Evolutionary conservation across 1,284 basidiomycete genomes (phyloP).

Genomic region (Irpex lacteus): DNA sequence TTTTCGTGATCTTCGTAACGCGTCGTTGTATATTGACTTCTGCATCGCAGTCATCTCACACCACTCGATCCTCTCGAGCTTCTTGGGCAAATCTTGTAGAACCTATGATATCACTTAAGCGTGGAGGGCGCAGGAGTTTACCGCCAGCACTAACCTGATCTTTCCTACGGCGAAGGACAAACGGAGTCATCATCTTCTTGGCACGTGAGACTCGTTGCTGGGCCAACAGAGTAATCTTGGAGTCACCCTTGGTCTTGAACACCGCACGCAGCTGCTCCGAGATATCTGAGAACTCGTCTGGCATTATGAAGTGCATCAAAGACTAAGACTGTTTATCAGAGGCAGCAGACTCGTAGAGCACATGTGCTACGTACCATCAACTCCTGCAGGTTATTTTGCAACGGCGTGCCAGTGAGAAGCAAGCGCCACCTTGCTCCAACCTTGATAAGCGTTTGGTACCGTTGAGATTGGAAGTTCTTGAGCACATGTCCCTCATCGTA

Average conservation of each 20-base stretch:
- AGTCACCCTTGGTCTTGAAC: conserved; percentile 94
- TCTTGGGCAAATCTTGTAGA: conserved; percentile 88
- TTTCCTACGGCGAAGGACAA: conserved; percentile 94
- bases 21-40: conserved; percentile 81
- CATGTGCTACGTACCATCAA: conserved; percentile 71
- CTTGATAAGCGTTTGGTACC: conserved; percentile 86
- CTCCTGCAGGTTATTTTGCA: conserved; percentile 93
- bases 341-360: neutral
- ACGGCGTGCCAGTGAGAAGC: conserved; percentile 92
- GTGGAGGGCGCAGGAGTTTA: neutral
- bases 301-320: conserved; percentile 97
- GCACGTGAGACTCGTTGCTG: conserved; percentile 91
- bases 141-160: conserved; percentile 59
- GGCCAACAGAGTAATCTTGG: conserved; percentile 83
- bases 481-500: conserved; percentile 96
- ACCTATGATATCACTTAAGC: conserved; percentile 51
- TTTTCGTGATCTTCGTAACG: conserved; percentile 82
- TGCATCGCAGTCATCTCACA: conserved; percentile 92
- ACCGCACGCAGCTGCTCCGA: conserved; percentile 85
- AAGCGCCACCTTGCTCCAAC: conserved; percentile 89
- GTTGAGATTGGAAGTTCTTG: conserved; percentile 96
- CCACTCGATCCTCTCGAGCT: conserved; percentile 90
- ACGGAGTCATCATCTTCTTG: conserved; percentile 99
- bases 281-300: conserved; percentile 80
- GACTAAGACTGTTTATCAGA: conserved; percentile 54